These are phyloP conservation scores for Venturia asperata DNA, from an alignment of 2,329 filamentous ascomycete genomes.

Conservation along the genomic window DNA sequence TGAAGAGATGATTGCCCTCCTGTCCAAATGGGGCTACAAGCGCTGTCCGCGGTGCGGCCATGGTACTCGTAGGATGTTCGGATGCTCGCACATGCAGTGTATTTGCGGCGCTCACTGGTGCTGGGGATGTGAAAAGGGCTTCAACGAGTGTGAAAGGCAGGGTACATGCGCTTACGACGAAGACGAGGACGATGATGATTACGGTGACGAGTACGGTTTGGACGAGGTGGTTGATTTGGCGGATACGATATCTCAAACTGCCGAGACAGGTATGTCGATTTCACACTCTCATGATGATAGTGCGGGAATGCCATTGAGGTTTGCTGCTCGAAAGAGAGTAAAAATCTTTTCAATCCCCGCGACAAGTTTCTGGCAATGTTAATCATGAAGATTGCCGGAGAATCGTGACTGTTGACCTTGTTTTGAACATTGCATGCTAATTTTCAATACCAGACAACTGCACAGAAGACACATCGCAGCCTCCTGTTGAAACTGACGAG, in stretches of 20 bases:
- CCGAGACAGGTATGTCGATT: background rate
- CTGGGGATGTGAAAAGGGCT: constrained; percentile 13
- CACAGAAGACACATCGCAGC: no score
- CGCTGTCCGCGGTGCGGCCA: constrained; percentile 11
- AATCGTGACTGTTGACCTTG: no score
- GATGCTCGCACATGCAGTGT: constrained; percentile 16
- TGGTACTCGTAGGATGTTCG: constrained; percentile 15
- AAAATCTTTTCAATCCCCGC: no score
- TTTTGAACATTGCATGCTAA: no score
- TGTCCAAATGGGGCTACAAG: constrained; percentile 15
- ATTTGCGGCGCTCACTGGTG: constrained; percentile 17
- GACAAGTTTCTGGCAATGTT: no score
- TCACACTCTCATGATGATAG: background rate
- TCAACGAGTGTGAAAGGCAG: background rate
- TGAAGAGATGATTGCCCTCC: constrained; percentile 4
- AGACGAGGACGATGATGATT: background rate
- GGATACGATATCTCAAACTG: no score
- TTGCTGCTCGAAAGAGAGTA: no score
- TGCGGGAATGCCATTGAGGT: background rate
- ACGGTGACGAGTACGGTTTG: background rate
- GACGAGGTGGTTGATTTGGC: background rate
- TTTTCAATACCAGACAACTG: no score
- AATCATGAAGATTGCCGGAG: no score
- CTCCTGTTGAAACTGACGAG: background rate
- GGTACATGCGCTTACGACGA: constrained; percentile 12